phyloP scores from a whole-genome alignment of 192 early-diverging fungal species.

The Endogone sp. region DNA sequence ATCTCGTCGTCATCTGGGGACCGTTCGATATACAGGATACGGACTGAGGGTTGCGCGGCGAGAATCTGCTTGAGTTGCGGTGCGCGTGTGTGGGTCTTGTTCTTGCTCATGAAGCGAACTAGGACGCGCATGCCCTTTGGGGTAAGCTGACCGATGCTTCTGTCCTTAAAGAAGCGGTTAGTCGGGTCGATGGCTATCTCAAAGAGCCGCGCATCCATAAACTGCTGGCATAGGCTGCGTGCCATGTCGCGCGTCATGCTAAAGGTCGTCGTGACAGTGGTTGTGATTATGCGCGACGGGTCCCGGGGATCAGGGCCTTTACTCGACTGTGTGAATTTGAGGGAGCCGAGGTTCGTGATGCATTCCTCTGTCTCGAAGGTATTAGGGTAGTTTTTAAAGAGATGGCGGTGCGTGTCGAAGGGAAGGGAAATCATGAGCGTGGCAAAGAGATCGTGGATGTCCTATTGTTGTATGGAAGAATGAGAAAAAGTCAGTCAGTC shows the following conservation, averaged over 20 bases:
- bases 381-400: conserved; percentile 47
- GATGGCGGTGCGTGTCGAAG: conserved; percentile 39
- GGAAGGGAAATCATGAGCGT: conserved; percentile 48
- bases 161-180: conserved; percentile 41
- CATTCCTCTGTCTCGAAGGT: conserved; percentile 55
- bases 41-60: conserved; percentile 3
- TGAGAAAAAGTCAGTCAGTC: neutral
- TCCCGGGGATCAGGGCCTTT: conserved; percentile 46
- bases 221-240: conserved; percentile 43
- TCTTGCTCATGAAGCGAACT: conserved; percentile 40
- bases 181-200: conserved; percentile 37
- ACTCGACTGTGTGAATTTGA: conserved; percentile 43
- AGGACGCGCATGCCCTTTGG: conserved; percentile 47
- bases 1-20: conserved; percentile 43
- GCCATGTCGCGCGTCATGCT: conserved; percentile 52
- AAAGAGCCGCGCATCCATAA: conserved; percentile 46
- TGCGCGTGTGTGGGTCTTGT: conserved; percentile 18
- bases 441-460: conserved; percentile 54
- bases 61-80: conserved; percentile 22
- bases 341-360: conserved; percentile 37
- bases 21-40: conserved; percentile 16
- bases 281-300: conserved; percentile 37
- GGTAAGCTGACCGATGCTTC: conserved; percentile 38
- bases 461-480: conserved; percentile 44
- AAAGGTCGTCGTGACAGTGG: conserved; percentile 54